Evolutionary conservation across 805 yeast genomes (phyloP).

Genomic region (Lipomyces anomalus): DNA sequence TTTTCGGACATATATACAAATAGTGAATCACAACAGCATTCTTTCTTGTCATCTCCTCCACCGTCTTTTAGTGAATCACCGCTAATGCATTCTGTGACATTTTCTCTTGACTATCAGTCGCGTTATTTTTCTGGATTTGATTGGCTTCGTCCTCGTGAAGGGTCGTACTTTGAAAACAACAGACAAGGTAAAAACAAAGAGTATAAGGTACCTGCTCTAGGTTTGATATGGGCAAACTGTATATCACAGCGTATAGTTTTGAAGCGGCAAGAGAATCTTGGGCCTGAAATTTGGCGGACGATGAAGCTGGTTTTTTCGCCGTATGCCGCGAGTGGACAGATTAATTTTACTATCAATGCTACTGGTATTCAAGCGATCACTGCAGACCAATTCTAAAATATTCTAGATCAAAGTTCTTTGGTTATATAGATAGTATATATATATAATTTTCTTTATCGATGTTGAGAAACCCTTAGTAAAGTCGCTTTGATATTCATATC

Average conservation of each 20-base stretch:
- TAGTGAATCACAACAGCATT: too few species aligned
- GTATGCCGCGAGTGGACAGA: constrained; percentile 25
- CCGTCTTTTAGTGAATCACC: neutral
- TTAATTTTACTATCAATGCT: constrained; percentile 28
- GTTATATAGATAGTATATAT: too few species aligned
- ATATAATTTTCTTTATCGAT: too few species aligned
- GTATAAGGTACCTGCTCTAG: constrained; percentile 48
- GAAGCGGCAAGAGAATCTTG: constrained; percentile 21
- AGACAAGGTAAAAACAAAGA: constrained; percentile 18
- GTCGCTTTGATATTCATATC: too few species aligned
- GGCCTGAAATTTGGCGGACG: constrained; percentile 30
- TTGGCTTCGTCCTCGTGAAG: constrained; percentile 33
- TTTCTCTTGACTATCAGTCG: constrained; percentile 56
- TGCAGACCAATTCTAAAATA: too few species aligned
- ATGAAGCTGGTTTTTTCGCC: constrained; percentile 42
- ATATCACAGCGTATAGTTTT: constrained; percentile 44
- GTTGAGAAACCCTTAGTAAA: too few species aligned
- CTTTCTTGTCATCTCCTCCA: too few species aligned
- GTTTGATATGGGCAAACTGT: constrained; percentile 49
- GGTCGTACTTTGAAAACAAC: constrained; percentile 3
- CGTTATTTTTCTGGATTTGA: constrained; percentile 79
- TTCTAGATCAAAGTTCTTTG: too few species aligned
- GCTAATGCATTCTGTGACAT: constrained; percentile 22
- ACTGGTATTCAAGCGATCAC: constrained; percentile 2
- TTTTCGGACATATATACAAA: neutral